Base-by-base conservation (phyloP, 2,329 filamentous ascomycete genomes). In the Ophiostoma piceae region DNA sequence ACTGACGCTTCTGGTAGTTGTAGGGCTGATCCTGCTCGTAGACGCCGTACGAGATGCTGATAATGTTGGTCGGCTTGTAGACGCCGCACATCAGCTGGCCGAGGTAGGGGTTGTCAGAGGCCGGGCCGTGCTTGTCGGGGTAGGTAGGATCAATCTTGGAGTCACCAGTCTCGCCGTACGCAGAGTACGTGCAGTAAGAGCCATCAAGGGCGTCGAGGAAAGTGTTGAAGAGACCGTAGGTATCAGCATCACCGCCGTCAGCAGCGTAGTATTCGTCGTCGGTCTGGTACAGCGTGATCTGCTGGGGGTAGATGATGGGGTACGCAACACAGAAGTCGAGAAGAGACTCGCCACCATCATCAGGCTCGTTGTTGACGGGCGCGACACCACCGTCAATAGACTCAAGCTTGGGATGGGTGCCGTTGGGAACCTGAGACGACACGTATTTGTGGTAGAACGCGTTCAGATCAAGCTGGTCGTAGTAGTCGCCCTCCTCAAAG, bases 11-110 rank as follows among this genome's bases (percentile, higher is more conserved):
- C 73, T 85, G 83, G 76, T 89, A 89, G 72, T 77, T 78, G 8
- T 80, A 76, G 0, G 86, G 85, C 32, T 87, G 79, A 29, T 83
- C 83, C 7, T 78, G 77, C 76, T 88, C 86, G 64, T 82, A 80
- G 54, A 82, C 82, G 64, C 84, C 84, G 75, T 87, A 87, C 2
- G 82, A 85, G 73, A 88, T 84, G 54, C 81, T 82, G 71, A 87
- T 81, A 8, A 87, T 85, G 72, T 86, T 85, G 12, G 85, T 84
- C 2, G 84, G 83, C 73, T 82, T 79, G 77, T 76, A 78, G 12
- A 74, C 74, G 62, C 77, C 78, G 73, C 77, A 80, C 73, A 76
- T 74, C n/a, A 79, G 76, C 62, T 76, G 71, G 29, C 83, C 83
- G 71, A n/a, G 62, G 62, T 65, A 65, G 19, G 62, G 62, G 62